phyloP scores from a whole-genome alignment of 345 rosid genomes.

The Toxicodendron radicans region DNA sequence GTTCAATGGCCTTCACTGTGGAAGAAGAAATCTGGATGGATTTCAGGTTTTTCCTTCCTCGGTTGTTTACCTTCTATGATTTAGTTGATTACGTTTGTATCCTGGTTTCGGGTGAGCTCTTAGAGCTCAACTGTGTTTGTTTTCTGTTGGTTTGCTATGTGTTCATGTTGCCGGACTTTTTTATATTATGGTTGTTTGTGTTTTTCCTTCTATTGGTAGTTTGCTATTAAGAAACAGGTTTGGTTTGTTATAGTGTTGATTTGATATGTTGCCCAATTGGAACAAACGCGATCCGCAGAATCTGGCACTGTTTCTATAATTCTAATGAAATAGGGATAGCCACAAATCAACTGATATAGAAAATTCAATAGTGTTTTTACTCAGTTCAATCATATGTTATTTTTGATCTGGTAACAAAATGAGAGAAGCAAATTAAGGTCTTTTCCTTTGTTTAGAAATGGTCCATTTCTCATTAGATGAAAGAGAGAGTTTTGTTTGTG shows the following conservation, averaged over 20 bases:
- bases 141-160: conserved; percentile 24
- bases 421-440: conserved; percentile 14
- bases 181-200: conserved; percentile 16
- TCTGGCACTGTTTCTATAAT: conserved; percentile 14
- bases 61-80: conserved; percentile 33
- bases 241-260: conserved; percentile 12
- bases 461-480: conserved; percentile 35
- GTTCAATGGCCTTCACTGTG: conserved; percentile 48
- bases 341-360: conserved; percentile 20
- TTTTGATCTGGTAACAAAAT: conserved; percentile 17
- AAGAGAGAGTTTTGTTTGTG: conserved; percentile 21
- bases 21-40: conserved; percentile 43
- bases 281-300: conserved; percentile 18
- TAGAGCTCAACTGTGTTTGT: conserved; percentile 31
- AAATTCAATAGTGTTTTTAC: conserved; percentile 7
- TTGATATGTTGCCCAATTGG: conserved; percentile 24
- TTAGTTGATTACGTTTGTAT: conserved; percentile 21
- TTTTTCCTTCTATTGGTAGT: conserved; percentile 21
- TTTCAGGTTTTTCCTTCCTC: conserved; percentile 51
- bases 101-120: conserved; percentile 34
- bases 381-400: conserved; percentile 12
- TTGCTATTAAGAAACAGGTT: conserved; percentile 29
- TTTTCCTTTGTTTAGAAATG: conserved; percentile 32
- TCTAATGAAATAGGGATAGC: conserved; percentile 17
- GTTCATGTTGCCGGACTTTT: conserved; percentile 22